phyloP scores from a whole-genome alignment of 1,284 basidiomycete genomes.

The Rhodotorula sp. region DNA sequence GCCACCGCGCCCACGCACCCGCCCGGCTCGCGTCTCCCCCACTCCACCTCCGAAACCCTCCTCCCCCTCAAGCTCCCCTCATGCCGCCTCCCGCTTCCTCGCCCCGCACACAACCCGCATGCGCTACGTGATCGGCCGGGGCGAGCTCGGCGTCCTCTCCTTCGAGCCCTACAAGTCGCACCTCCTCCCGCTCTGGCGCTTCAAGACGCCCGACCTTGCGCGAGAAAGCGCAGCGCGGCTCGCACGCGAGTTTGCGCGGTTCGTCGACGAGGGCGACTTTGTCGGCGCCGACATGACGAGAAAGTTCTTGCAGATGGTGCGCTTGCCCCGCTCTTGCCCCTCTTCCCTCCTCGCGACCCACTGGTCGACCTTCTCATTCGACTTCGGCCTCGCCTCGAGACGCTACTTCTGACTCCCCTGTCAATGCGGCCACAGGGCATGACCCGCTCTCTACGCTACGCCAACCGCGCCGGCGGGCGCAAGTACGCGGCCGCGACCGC shows the following conservation, averaged over 20 bases:
- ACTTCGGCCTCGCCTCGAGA: no score
- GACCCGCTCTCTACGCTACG: conserved; percentile 29
- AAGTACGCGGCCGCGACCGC: conserved; percentile 16
- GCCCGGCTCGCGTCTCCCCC: not conserved
- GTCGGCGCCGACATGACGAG: conserved; percentile 25
- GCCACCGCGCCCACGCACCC: not conserved
- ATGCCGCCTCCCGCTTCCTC: not conserved
- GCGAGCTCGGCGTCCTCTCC: conserved; percentile 32
- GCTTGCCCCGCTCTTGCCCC: not conserved
- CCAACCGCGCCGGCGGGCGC: conserved; percentile 24
- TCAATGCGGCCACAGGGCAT: conserved; percentile 1
- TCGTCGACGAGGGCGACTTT: conserved; percentile 15
- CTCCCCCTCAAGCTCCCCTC: not conserved
- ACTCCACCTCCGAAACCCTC: not conserved
- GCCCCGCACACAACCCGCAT: conserved; percentile 2
- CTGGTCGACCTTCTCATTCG: not conserved
- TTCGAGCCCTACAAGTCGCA: conserved; percentile 31
- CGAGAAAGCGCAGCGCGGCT: conserved; percentile 1
- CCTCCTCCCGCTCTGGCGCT: conserved; percentile 27
- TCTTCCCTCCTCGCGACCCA: not conserved
- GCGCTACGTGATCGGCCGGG: conserved; percentile 22
- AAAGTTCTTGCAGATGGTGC: conserved; percentile 32
- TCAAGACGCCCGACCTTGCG: conserved; percentile 17
- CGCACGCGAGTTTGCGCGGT: conserved; percentile 9
- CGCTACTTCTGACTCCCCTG: no score